These are phyloP conservation scores for Rhizopus sp. DNA, from an alignment of 371 early-diverging fungal genomes.

Conservation along the genomic window DNA sequence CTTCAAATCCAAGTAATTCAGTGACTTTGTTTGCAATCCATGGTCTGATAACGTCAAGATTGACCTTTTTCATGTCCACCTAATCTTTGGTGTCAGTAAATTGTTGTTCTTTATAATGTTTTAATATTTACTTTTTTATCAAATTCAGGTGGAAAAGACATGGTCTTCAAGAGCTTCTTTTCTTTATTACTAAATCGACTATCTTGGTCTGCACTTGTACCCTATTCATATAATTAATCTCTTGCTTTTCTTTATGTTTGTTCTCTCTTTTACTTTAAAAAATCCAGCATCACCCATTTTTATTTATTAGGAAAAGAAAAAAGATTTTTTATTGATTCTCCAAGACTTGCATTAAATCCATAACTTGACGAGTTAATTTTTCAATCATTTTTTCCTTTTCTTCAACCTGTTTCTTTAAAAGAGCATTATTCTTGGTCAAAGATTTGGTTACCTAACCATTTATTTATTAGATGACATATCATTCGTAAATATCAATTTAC, in stretches of 20 bases:
- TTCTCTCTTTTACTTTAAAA: background rate
- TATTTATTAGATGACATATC: background rate
- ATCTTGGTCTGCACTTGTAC: constrained; percentile 86
- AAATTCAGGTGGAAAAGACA: constrained; percentile 84
- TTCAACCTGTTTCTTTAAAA: constrained; percentile 24
- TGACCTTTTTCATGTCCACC: constrained; percentile 91
- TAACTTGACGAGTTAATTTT: constrained; percentile 39
- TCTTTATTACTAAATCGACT: constrained; percentile 87
- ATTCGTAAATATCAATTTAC: constrained; percentile 14
- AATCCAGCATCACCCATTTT: constrained; percentile 75
- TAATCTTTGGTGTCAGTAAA: constrained; percentile 16
- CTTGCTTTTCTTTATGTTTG: constrained; percentile 2
- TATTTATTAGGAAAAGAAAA: background rate
- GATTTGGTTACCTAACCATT: constrained; percentile 25
- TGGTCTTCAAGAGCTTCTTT: constrained; percentile 79
- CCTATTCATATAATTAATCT: constrained; percentile 41
- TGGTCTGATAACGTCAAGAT: constrained; percentile 81
- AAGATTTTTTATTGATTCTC: constrained; percentile 10
- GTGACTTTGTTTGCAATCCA: constrained; percentile 85
- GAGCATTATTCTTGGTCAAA: constrained; percentile 24
- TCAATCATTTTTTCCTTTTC: constrained; percentile 25
- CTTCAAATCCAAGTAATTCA: constrained; percentile 87
- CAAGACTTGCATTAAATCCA: constrained; percentile 43
- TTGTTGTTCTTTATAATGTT: background rate
- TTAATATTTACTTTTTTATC: constrained; percentile 67